Base-by-base conservation (phyloP, 2,329 filamentous ascomycete species). In the Aspergillus sp. region DNA sequence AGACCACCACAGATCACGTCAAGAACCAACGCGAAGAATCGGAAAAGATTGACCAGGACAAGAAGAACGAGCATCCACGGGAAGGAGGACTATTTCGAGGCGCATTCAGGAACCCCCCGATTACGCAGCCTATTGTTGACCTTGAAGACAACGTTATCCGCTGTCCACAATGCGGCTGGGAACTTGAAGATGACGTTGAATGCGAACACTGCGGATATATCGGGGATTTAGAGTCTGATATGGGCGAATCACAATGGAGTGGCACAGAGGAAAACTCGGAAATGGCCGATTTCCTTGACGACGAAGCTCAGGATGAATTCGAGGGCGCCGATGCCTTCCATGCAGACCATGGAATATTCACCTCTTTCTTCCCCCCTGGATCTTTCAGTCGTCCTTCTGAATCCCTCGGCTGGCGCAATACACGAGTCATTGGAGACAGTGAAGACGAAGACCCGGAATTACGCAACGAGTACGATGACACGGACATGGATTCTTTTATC, bases 81-180 rank as follows among this genome's bases (percentile, higher is more conserved):
- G 72, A 66, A 22, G 78, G 77, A 17, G 84, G 83, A 3, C 66
- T 86, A 4, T 87, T 86, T 67, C 79, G 79, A 52, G 83, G 83
- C 20, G 73, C 72, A 49, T 85, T 83, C 62, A 73, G 56, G 2
- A 61, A 57, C 35, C 27, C 35, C 4, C 56, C 53, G n/a, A 45
- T 51, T 49, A 69, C 33, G 49, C 67, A 55, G 56, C 67, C 78
- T 10, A 68, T 82, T 32, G 68, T 73, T 42, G 82, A 85, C 54
- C 67, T 75, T 30, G 74, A 76, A 59, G 83, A 86, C 60, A 76
- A 78, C 30, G 76, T 85, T 15, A 68, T 78, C 47, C 75, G 83
- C 53, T 87, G 84, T 61, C 82, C 82, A 1, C 53, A 68, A 2
- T 87, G 84, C 63, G 66, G 74, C 7, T 80, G 78, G 74, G 84